phyloP scores from a whole-genome alignment of 75 land plant species.

The Ceratopteris richardii region DNA sequence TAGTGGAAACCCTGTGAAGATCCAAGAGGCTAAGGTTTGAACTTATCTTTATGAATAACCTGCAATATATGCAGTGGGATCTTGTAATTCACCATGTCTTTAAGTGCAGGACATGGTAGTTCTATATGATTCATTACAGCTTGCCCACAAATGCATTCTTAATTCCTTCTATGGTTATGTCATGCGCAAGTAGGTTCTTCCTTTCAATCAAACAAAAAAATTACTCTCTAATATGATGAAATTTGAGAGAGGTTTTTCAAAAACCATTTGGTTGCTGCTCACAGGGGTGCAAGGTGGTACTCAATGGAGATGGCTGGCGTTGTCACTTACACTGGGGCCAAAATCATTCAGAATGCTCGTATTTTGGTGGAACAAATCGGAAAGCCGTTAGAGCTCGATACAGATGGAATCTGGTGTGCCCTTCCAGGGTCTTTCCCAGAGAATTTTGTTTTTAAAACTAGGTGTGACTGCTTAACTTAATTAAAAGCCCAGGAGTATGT shows the following conservation, averaged over 20 bases:
- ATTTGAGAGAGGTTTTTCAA: too few species aligned
- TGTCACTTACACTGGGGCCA: conserved; percentile 98
- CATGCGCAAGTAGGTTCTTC: conserved; percentile 88
- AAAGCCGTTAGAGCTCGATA: conserved; percentile 92
- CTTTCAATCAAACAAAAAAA: too few species aligned
- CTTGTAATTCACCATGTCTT: neutral
- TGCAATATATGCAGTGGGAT: too few species aligned
- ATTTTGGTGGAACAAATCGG: conserved; percentile 91
- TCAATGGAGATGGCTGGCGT: conserved; percentile 99
- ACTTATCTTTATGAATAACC: neutral
- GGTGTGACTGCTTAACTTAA: conserved; percentile 27
- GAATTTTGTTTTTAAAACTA: conserved; percentile 79
- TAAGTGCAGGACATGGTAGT: conserved; percentile 92
- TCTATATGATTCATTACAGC: conserved; percentile 92
- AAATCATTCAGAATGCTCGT: conserved; percentile 97
- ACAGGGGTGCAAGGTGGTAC: conserved; percentile 98
- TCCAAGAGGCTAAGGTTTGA: conserved; percentile 97
- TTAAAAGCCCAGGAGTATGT: too few species aligned
- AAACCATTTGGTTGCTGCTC: conserved; percentile 2
- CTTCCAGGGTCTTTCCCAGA: conserved; percentile 98
- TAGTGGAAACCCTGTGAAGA: conserved; percentile 71
- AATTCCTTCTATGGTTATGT: conserved; percentile 99
- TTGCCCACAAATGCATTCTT: conserved; percentile 98
- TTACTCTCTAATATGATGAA: too few species aligned
- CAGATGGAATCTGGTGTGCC: conserved; percentile 99